Base-by-base conservation (phyloP, 371 early-diverging fungal genomes). In the Rhizomucor pusillus region DNA sequence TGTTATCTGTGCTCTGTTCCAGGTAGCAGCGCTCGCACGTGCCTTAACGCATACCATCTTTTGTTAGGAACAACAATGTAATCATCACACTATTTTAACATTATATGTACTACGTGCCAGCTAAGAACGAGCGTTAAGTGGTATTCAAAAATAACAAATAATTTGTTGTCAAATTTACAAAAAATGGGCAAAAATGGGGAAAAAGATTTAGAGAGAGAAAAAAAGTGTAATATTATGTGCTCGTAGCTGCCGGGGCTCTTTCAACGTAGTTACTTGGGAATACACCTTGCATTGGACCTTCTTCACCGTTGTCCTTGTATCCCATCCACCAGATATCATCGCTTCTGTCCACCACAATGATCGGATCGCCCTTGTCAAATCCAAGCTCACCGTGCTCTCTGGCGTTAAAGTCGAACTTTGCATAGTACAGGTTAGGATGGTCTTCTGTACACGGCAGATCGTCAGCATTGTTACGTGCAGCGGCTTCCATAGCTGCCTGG, bases 261-360 rank as follows among this genome's bases (percentile, higher is more conserved):
- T 73, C 73, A 40, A 90, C 88, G 56, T 90, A 90, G 48, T 86
- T 90, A 36, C 89, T 85, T 5, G 91, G 91, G 71, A 90, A 90
- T 14, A 89, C 86, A 51, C 91, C 91, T 66, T 71, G 71, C 33
- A 64, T 61, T 14, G 59, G 67, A 10, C 57, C 57, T 24, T 50
- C 19, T 9, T 73, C 78, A 47, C 79, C 69, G 54, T 80, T 77
- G 44, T 84, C 79, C 62, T 86, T 80, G 43, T 87, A 84, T 12
- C 91, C 91, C 82, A 88, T 82, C 91, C 91, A 90, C 91, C 91
- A 90, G 44, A 90, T 83, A 65, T 88, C 90, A 62, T 90, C 89
- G 53, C 82, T 87, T 50, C 81, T 77, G 61, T 90, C 91, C 6
- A 86, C 78, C 2, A 90, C 91, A 69, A 89, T 77, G 51, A 90